Evolutionary conservation across 768 basidiomycete species (phyloP).

Genomic region (Tulasnella sp.): DNA sequence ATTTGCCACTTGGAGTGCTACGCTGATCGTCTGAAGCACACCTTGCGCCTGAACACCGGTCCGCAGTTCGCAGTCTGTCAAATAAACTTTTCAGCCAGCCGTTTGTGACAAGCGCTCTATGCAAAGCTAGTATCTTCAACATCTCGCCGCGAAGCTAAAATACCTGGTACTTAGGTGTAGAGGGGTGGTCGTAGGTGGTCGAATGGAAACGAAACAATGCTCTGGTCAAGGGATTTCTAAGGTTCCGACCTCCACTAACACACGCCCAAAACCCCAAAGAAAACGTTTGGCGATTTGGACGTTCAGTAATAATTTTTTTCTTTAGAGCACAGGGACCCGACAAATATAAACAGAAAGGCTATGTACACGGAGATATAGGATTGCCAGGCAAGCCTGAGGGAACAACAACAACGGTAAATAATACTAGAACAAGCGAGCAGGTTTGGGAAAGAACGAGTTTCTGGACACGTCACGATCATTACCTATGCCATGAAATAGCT

Average conservation of each 20-base stretch:
- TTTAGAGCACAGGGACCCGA: background rate
- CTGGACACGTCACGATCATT: no score
- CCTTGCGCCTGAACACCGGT: conserved; percentile 61
- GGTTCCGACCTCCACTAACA: background rate
- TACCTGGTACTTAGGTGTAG: background rate
- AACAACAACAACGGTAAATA: background rate
- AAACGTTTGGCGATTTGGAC: background rate
- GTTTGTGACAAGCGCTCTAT: conserved; percentile 34
- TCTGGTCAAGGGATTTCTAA: background rate
- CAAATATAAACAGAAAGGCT: background rate
- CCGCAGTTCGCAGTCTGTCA: conserved; percentile 56
- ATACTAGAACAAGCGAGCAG: background rate
- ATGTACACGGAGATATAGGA: background rate
- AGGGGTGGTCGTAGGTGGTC: background rate
- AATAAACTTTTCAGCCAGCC: background rate
- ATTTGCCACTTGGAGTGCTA: background rate
- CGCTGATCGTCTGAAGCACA: conserved; percentile 26
- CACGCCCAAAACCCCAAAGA: background rate
- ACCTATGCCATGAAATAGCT: no score
- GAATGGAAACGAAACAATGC: background rate
- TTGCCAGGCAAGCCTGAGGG: background rate
- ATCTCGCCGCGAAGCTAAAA: background rate
- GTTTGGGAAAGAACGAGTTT: background rate
- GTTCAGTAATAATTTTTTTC: background rate
- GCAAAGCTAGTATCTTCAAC: conserved; percentile 40